Evolutionary conservation across 148 eudicot genomes (phyloP).

Genomic region (Camellia sinensis): DNA sequence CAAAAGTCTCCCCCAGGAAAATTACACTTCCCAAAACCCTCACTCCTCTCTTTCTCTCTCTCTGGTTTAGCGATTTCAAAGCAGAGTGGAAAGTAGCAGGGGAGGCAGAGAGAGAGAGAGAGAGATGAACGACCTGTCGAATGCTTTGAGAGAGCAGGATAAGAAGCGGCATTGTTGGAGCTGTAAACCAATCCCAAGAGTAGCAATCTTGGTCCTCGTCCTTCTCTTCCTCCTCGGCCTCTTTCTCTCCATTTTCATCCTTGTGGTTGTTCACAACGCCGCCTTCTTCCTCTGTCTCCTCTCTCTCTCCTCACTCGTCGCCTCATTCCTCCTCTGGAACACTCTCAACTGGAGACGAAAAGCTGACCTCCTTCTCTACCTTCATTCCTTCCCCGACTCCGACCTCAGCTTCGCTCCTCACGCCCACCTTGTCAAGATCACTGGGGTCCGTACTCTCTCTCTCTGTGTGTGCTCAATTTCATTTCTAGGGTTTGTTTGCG

Average conservation of each 20-base stretch:
- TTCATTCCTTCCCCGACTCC: constrained; percentile 40
- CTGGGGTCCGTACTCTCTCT: constrained; percentile 36
- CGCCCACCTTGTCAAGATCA: constrained; percentile 57
- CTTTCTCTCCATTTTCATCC: constrained; percentile 38
- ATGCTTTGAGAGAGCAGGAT: constrained; percentile 16
- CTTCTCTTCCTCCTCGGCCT: constrained; percentile 35
- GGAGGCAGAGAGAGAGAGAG: constrained; percentile 4
- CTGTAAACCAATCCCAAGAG: constrained; percentile 30
- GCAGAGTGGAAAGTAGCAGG: not conserved
- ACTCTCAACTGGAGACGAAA: constrained; percentile 22
- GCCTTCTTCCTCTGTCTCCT: constrained; percentile 33
- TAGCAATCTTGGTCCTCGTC: constrained; percentile 28
- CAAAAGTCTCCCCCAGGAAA: too few species aligned
- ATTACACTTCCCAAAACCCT: not conserved
- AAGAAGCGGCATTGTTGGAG: constrained; percentile 15
- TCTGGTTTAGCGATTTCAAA: not conserved
- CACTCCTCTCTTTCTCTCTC: not conserved
- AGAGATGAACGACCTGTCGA: constrained; percentile 41
- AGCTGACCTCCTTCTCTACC: constrained; percentile 29
- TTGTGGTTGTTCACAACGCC: constrained; percentile 41
- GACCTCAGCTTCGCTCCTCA: constrained; percentile 41
- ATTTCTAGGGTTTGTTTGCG: not conserved
- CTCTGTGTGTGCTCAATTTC: constrained; percentile 2
- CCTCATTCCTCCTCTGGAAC: constrained; percentile 40
- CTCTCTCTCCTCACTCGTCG: constrained; percentile 28